These are phyloP conservation scores for Coniochaeta sp. DNA, from an alignment of 2,329 filamentous ascomycete species.

Conservation along the genomic window DNA sequence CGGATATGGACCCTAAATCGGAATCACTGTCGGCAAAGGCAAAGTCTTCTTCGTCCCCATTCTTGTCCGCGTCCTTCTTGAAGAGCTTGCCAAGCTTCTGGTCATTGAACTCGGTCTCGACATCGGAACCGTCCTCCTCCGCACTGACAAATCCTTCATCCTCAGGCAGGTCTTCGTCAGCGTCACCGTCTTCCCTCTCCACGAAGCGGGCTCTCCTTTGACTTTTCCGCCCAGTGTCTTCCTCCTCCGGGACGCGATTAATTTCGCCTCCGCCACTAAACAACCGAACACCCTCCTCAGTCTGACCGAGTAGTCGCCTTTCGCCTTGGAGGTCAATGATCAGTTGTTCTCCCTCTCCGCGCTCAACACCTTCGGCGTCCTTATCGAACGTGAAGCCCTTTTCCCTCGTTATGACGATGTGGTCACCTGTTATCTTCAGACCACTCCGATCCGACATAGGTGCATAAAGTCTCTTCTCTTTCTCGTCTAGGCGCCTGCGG, in stretches of 20 bases:
- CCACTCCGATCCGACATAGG: conserved; percentile 98
- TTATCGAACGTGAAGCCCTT: conserved; percentile 70
- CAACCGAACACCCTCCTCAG: conserved; percentile 73
- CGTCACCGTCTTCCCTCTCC: conserved; percentile 49
- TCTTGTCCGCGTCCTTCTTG: conserved; percentile 40
- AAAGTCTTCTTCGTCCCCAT: conserved; percentile 58
- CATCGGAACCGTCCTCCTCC: conserved; percentile 42
- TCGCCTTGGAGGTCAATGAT: conserved; percentile 85
- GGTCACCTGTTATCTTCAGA: conserved; percentile 92
- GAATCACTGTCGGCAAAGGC: conserved; percentile 96
- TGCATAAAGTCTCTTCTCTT: conserved; percentile 92
- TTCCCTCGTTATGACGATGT: conserved; percentile 75
- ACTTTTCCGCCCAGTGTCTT: conserved; percentile 55
- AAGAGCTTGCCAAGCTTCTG: conserved; percentile 55
- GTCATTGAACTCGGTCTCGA: conserved; percentile 50
- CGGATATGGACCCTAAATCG: conserved; percentile 81
- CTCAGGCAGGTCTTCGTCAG: conserved; percentile 46
- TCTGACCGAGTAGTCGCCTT: conserved; percentile 73
- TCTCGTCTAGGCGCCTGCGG: conserved; percentile 78
- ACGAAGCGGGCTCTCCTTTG: conserved; percentile 50
- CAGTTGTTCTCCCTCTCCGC: conserved; percentile 91
- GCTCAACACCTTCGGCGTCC: conserved; percentile 59
- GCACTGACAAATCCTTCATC: conserved; percentile 48
- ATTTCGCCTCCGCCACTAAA: conserved; percentile 73
- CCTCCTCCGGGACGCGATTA: conserved; percentile 47